Conservation (phyloP, 208 protist genomes). For the Trypanosomatidae sp. region DNA sequence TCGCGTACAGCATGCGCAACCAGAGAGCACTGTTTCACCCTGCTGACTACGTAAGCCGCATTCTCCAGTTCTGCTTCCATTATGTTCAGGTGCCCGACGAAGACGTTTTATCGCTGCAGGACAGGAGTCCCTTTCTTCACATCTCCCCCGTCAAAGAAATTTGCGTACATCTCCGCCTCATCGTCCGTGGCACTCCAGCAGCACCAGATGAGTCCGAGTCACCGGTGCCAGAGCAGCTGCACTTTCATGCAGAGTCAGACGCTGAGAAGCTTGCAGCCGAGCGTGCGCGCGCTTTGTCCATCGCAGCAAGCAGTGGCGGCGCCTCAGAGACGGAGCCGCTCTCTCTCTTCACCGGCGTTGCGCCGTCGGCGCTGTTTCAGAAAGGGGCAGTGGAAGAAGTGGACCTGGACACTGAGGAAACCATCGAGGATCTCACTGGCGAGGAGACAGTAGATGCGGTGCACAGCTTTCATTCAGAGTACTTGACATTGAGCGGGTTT, state of each 20-base stretch:
- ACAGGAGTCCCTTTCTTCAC: slow-evolving; percentile 59
- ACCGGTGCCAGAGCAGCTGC: slow-evolving; percentile 9
- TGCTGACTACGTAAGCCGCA: slow-evolving; percentile 61
- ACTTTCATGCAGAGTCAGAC: slow-evolving; percentile 17
- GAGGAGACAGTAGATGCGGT: slow-evolving; percentile 66
- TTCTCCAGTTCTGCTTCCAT: slow-evolving; percentile 59
- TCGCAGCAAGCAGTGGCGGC: background rate
- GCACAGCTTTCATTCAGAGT: slow-evolving; percentile 33
- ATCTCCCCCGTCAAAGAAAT: slow-evolving; percentile 63
- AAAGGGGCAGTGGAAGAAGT: slow-evolving; percentile 11
- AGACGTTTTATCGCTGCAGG: slow-evolving; percentile 18
- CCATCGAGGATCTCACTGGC: slow-evolving; percentile 52
- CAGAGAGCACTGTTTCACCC: slow-evolving; percentile 62
- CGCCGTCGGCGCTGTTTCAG: slow-evolving; percentile 13
- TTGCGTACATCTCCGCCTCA: slow-evolving; percentile 36
- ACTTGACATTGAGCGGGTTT: slow-evolving; percentile 60
- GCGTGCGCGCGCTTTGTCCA: background rate
- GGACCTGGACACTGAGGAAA: slow-evolving; percentile 9
- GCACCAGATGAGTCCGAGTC: background rate
- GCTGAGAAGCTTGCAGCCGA: slow-evolving; percentile 8
- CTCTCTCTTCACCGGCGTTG: background rate
- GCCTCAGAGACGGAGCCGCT: background rate
- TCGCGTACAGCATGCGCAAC: slow-evolving; percentile 19
- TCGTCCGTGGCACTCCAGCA: slow-evolving; percentile 5
- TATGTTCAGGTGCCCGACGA: slow-evolving; percentile 23